Percentiles rank a stretch among this genome's conserved stretches.
These are phyloP conservation scores for Psilocybe mexicana DNA, from an alignment of 1,284 basidiomycete species.

Conservation along the genomic window DNA sequence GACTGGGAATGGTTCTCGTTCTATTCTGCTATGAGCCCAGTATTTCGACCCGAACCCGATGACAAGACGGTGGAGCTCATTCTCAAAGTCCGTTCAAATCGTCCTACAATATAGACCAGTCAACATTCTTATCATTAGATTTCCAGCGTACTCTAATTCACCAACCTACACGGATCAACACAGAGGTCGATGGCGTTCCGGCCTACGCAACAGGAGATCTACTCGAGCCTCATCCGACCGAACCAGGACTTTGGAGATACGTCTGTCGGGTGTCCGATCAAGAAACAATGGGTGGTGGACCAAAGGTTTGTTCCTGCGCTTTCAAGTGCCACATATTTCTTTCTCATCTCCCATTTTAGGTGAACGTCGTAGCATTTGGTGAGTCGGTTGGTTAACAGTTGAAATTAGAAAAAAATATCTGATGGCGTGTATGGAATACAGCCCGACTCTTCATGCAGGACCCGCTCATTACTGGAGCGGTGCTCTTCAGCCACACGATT, in stretches of 20 bases:
- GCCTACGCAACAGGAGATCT: not conserved
- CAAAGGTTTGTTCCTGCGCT: not conserved
- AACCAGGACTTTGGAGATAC: slow-evolving; percentile 1
- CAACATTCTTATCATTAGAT: not conserved
- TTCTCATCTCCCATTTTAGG: not conserved
- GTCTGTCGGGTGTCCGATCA: not conserved
- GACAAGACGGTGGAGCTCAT: not conserved
- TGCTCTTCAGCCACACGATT: not conserved
- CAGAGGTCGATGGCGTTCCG: not conserved
- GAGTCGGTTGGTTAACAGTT: not conserved
- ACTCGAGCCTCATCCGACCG: not conserved
- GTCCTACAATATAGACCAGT: not conserved
- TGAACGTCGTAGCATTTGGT: slow-evolving; percentile 4
- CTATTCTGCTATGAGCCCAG: not conserved
- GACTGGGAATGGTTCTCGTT: slow-evolving; percentile 5
- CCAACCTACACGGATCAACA: not conserved
- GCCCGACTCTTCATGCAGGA: not conserved
- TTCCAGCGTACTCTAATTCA: not conserved
- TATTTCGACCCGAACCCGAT: not conserved
- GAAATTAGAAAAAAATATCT: too few relatives aligned
- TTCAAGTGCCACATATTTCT: not conserved
- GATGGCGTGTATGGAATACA: not conserved
- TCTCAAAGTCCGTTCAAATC: not conserved
- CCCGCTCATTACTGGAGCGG: slow-evolving; percentile 1
- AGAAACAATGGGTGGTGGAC: not conserved